Base-by-base conservation (phyloP, 306 rosid species). In the Rosa persica region DNA sequence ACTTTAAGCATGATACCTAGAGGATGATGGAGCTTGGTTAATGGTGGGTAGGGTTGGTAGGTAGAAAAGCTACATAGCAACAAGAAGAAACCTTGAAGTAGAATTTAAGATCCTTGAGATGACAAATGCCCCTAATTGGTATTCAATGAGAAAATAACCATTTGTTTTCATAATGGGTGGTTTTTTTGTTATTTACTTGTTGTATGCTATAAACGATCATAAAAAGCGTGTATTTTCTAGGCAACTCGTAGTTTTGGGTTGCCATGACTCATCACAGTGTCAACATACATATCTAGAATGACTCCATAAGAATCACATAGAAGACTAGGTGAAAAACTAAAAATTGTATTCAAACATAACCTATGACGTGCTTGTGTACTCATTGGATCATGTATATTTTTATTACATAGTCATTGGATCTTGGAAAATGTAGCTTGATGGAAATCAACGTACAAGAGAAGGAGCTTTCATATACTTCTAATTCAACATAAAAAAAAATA, bases 11-110 rank as follows among this genome's bases (percentile, higher is more conserved):
- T 23, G 36, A 60, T 25, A 60, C 15, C 12, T 58, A 58, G 36
- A 23, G 36, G 48, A 25, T 9, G 36, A 42, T 42, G 67, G 40
- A 55, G 69, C 40, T 55, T 6, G 52, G 55, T 70, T 70, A 46
- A 70, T 46, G 79, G 62, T 76, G 17, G 72, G 48, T 30, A 62
- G 44, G 73, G 70, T 47, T 70, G 77, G 82, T 84, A 39, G 91
- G 87, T 82, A 40, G 76, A 88, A 86, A 80, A 84, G 81, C 79
- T 81, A 78, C 73, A 40, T 65, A 62, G 72, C 72, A 72, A 83
- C 86, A 71, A 77, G 49, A 80, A 51, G 66, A 74, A 80, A 46
- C 55, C 77, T 85, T 72, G 58, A 79, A 83, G 80, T 62, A 27
- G 57, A 81, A 76, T 81, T 62, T 69, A 76, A 76, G 79, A 36